Conservation (phyloP, 768 basidiomycete genomes). For the Panaeolus papilionaceus region DNA sequence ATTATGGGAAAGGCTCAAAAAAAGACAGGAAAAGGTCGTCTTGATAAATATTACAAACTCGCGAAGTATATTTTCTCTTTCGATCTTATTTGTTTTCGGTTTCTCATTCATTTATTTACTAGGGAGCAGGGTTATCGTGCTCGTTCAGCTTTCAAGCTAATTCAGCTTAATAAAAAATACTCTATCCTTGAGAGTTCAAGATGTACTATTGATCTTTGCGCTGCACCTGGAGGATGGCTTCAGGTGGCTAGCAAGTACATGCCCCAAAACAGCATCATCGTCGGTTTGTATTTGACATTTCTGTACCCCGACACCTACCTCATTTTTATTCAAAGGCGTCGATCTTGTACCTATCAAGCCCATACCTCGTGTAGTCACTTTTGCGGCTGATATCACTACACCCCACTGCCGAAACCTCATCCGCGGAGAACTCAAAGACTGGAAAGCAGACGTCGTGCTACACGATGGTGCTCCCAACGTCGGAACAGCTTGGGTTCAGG, state of each 20-base stretch:
- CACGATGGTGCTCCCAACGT: constrained; percentile 99
- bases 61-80: constrained; percentile 66
- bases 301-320: constrained; percentile 12
- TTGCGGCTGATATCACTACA: constrained; percentile 95
- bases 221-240: constrained; percentile 98
- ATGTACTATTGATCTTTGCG: constrained; percentile 98
- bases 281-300: constrained; percentile 55
- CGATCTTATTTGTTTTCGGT: constrained; percentile 15
- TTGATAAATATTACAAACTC: constrained; percentile 97
- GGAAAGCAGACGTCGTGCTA: constrained; percentile 98
- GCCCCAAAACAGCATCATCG: constrained; percentile 90
- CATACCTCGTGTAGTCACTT: constrained; percentile 91
- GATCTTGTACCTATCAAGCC: constrained; percentile 97
- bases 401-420: constrained; percentile 87
- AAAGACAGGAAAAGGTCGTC: constrained; percentile 94
- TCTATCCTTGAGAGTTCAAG: constrained; percentile 85
- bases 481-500: constrained; percentile 98
- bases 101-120: constrained; percentile 24
- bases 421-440: constrained; percentile 90
- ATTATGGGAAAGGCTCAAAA: constrained; percentile 84
- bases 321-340: constrained; percentile 62
- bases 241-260: constrained; percentile 99
- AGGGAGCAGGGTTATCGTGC: constrained; percentile 99
- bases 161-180: constrained; percentile 98
- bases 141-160: constrained; percentile 98